phyloP scores from a whole-genome alignment of 1,284 basidiomycete species.

The Rhizoctonia solani region DNA sequence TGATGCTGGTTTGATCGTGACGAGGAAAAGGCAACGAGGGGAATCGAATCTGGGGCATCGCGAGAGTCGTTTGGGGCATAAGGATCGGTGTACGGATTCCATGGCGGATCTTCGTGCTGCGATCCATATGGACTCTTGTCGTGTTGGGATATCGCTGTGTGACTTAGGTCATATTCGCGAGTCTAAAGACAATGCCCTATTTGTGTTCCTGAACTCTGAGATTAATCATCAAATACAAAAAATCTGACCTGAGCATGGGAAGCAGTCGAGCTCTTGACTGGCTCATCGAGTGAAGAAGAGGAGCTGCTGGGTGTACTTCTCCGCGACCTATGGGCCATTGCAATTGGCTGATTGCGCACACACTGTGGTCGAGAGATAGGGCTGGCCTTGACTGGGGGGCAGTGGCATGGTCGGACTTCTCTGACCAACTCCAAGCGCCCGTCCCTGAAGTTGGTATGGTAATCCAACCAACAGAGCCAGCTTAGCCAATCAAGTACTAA shows the following conservation, averaged over 20 bases:
- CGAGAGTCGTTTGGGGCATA: neutral
- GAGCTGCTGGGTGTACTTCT: neutral
- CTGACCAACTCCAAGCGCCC: too few species aligned
- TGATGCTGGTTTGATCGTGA: neutral
- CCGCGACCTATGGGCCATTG: neutral
- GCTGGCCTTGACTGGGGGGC: too few species aligned
- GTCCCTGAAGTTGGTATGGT: too few species aligned
- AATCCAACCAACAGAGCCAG: too few species aligned
- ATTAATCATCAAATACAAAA: neutral
- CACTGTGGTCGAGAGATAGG: too few species aligned
- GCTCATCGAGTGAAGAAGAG: neutral
- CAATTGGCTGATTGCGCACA: too few species aligned
- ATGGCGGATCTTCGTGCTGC: neutral
- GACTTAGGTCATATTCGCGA: neutral
- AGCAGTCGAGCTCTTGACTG: neutral
- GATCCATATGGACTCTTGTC: neutral
- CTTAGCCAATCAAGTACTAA: too few species aligned
- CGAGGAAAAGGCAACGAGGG: neutral
- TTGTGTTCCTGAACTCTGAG: neutral
- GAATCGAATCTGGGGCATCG: slow-evolving; percentile 2
- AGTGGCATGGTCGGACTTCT: too few species aligned
- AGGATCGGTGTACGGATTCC: slow-evolving; percentile 5
- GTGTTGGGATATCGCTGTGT: neutral
- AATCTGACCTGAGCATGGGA: slow-evolving; percentile 20
- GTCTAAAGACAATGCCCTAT: neutral